Evolutionary conservation across 352 stramenopile genomes (phyloP), one percentile per base, ranked within the genome.

Genomic region (Globisporangium alternatum): DNA sequence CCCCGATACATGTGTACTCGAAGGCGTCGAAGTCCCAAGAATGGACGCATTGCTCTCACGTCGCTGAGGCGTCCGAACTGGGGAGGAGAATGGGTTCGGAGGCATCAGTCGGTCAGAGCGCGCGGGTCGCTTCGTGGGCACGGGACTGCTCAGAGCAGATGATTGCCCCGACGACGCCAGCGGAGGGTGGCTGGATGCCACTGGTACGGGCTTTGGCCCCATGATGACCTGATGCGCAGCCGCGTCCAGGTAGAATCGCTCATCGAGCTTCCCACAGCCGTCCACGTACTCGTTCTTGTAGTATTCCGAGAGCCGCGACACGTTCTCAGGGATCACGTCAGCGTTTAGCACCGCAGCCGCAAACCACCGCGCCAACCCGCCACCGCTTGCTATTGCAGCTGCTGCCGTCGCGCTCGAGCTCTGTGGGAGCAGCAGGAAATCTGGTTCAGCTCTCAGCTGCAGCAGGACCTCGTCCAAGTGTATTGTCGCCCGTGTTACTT

Each of bases 221-320:
- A 84, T 76, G 17, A 88, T 71, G 6, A 74, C 69, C 7, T 70
- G 63, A 52, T 70, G 67, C 21, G 70, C 64, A 3, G 35, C 43
- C 12, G 62, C 43, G 65, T 88, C 67, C 37, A 88, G 31, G 65
- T 81, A 89, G 37, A 89, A 77, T 1, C 76, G 72, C 44, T 90
- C 81, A 48, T 90, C 80, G 17, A 90, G 62, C 58, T 86, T 82
- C 10, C 81, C 70, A 70, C 70, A 81, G 3, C 73, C 62, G 35
- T 71, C 65, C 4, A 90, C 39, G 37, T 85, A 87, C n/a, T 77
- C 71, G 13, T 70, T 48, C 6, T 70, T 56, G 68, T 90, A 90
- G 52, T 74, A 70, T 9, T 69, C 57, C 5, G 62, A 61, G 9
- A 90, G 55, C 5, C 56, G 62, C 8, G 64, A 35, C 0, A 86